phyloP scores from a whole-genome alignment of 805 yeast genomes.

The Wickerhamomyces tratensis region DNA sequence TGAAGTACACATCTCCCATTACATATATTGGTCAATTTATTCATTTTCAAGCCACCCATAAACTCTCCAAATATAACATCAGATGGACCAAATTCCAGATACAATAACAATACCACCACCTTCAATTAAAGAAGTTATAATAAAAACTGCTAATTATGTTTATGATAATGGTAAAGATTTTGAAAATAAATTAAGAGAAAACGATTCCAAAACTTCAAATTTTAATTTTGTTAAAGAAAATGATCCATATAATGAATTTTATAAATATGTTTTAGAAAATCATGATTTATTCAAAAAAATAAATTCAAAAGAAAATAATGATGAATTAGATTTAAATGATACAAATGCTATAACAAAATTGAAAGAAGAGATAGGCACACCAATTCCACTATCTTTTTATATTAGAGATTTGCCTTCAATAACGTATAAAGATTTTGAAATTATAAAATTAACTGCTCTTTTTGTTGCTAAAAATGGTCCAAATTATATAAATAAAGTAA shows the following conservation, averaged over 20 bases:
- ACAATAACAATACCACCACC: conserved; percentile 46
- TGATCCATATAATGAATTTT: conserved; percentile 51
- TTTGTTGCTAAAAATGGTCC: conserved; percentile 54
- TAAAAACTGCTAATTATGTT: conserved; percentile 67
- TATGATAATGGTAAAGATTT: conserved; percentile 57
- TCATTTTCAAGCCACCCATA: too few species aligned
- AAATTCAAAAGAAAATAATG: conserved; percentile 12
- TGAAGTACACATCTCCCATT: too few species aligned
- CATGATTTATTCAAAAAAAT: conserved; percentile 6
- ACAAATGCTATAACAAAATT: too few species aligned
- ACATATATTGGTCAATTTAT: too few species aligned
- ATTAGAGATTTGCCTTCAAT: conserved; percentile 23
- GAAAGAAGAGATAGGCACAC: too few species aligned
- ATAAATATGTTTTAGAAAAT: conserved; percentile 34
- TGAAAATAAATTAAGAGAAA: conserved; percentile 41
- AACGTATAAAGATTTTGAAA: conserved; percentile 54
- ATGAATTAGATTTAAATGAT: not conserved
- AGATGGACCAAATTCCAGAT: conserved; percentile 23
- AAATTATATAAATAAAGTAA: conserved; percentile 30
- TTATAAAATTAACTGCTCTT: conserved; percentile 65
- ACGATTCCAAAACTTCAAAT: conserved; percentile 37
- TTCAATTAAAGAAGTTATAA: conserved; percentile 40
- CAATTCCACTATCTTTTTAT: conserved; percentile 4
- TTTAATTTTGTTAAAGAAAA: conserved; percentile 53
- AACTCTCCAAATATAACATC: too few species aligned